Base-by-base conservation (phyloP, 2,329 filamentous ascomycete species). In the Fusarium dlaminii region DNA sequence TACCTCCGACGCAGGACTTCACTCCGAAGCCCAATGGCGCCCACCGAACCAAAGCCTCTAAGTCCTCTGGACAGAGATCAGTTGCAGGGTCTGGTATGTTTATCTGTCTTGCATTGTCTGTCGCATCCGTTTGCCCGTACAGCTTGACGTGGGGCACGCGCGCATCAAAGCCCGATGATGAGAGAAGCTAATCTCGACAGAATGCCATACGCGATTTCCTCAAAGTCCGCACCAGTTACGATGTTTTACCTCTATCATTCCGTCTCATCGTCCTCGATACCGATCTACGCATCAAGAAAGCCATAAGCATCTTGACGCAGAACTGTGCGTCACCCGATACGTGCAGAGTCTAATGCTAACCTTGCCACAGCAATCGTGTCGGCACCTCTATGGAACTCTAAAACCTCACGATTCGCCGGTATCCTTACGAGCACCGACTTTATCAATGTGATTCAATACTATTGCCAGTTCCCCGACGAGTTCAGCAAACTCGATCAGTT, bases 381-480 rank as follows among this genome's bases (percentile, higher is more conserved):
- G 36, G 96, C 96, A 59, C 96, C 96, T 57, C 87, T 99, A 74
- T 99, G 96, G 96, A 95, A 99, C 83, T 98, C 96, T 32, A 92
- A 93, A 75, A 94, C 92, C 8, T 97, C 95, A 32, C 94, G 93
- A 40, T 99, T 98, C 83, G 96, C 96, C 45, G 96, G 96, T 43
- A 90, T 99, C 55, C 88, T 99, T 75, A 99, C 96, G 34, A 96
- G 95, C 72, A 97, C 95, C 70, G 96, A 99, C 84, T 99, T 96
- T 82, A 97, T 99, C 85, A 99, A 99, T 80, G 93, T 99, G 65
- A 97, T 99, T 45, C 96, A 98, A 82, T 99, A 99, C 84, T 98
- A 99, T 86, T 98, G 95, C 87, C 95, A 98, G 83, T 97, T 96
- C 78, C 96, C 96, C 6, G 94, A 97, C 75, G 93, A 95, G 66